Conservation (phyloP, 2,329 filamentous ascomycete species). For the Canariomyces notabilis region DNA sequence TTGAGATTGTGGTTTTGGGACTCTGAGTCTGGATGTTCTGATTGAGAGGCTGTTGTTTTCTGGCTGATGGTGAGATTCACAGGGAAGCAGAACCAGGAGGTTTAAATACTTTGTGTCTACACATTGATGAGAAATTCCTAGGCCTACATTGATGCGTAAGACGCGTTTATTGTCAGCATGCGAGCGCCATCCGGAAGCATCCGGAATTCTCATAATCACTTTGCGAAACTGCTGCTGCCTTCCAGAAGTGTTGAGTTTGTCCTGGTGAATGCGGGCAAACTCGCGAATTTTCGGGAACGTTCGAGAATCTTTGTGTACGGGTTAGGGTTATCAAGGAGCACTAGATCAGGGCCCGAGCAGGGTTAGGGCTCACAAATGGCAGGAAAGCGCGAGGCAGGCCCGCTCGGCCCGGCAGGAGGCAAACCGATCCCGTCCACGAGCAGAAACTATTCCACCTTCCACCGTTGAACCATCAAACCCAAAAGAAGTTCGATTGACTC, state of each 20-base stretch:
- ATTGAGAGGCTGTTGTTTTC: not conserved
- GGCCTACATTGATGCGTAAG: not conserved
- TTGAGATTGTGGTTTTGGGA: not conserved
- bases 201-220: constrained; percentile 13
- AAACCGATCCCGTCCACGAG: too few relatives aligned
- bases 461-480: too few relatives aligned
- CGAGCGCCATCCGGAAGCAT: constrained; percentile 3
- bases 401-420: too few relatives aligned
- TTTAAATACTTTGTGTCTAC: constrained; percentile 7
- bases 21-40: too few relatives aligned
- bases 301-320: not conserved
- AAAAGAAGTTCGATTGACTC: too few relatives aligned
- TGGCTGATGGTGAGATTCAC: constrained; percentile 7
- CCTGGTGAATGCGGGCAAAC: not conserved
- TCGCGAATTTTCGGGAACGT: constrained; percentile 1
- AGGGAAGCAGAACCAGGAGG: constrained; percentile 4
- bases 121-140: not conserved
- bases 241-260: not conserved
- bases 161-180: constrained; percentile 3
- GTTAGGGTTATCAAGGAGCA: not conserved
- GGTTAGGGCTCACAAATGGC: not conserved
- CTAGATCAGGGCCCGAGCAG: not conserved
- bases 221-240: constrained; percentile 7
- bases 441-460: too few relatives aligned
- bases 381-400: too few relatives aligned